Base-by-base conservation (phyloP, 495 filamentous ascomycete genomes). In the Podospora australis region DNA sequence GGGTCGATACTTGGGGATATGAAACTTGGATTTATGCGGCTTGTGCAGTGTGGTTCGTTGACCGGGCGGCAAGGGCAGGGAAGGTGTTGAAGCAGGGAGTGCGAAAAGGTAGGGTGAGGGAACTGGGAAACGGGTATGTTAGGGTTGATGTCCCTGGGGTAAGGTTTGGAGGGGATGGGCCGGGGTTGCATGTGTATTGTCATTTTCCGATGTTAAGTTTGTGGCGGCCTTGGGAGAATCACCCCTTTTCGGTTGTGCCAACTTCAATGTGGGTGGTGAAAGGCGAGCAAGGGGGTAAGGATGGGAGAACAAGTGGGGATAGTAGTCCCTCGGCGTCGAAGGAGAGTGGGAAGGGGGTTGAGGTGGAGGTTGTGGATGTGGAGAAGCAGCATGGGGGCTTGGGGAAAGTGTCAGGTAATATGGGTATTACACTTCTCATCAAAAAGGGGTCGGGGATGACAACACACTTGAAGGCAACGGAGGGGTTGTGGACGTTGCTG, bases 381-480 rank as follows among this genome's bases (percentile, higher is more conserved):
- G 32, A 36, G 32, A 36, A 36, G 9, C 32, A 36, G 1, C 14
- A 36, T 2, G 32, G 32, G 5, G 14, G 14, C 1, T 16, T 1
- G 9, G 14, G 2, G 5, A 16, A n/a, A 6, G 2, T 6, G 32
- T 14, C 32, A 16, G 13, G 6, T n/a, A 13, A 36, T 3, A 2
- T 17, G 32, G 30, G 48, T 2, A 50, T 48, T 39, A 50, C 46
- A 11, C 54, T 55, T 5, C 11, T 58, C 46, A 58, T 58, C 49
- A 52, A 47, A 24, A 52, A 52, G 48, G 49, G 43, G 2, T 35
- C 22, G 2, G 66, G 66, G 22, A 46, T 63, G 28, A 69, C 66
- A 5, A 54, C 48, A 41, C 35, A 53, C n/a, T 46, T 69, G 23
- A 10, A 32, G 6, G 14, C 34, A 4, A 44, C 46, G 21, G 38